Conservation (phyloP, 1,139 yeast species). For the Hansenula anomala region DNA sequence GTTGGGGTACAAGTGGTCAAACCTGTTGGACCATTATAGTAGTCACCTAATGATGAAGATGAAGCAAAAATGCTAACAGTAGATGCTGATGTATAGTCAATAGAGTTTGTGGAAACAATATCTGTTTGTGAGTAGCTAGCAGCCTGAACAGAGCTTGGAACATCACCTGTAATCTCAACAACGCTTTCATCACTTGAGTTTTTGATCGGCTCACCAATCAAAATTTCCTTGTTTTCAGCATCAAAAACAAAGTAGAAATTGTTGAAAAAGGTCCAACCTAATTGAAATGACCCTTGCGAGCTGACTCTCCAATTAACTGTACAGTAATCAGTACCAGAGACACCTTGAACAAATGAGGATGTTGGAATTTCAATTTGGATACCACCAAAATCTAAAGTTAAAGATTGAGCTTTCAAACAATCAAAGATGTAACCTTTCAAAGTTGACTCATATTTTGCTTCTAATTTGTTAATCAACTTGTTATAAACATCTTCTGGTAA, state of each 20-base stretch:
- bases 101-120: background rate
- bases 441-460: constrained; percentile 9
- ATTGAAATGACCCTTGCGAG: constrained; percentile 6
- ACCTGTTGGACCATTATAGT: constrained; percentile 6
- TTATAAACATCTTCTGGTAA: constrained; percentile 11
- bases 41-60: constrained; percentile 1
- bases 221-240: constrained; percentile 6
- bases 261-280: constrained; percentile 14
- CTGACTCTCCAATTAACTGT: constrained; percentile 7
- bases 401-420: constrained; percentile 7
- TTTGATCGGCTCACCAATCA: constrained; percentile 7
- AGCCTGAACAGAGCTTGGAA: constrained; percentile 2
- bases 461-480: constrained; percentile 8
- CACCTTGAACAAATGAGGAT: constrained; percentile 8
- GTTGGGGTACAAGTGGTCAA: constrained; percentile 4
- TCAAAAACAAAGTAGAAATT: constrained; percentile 13
- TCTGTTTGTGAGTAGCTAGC: constrained; percentile 2
- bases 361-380: constrained; percentile 7
- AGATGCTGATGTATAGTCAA: constrained; percentile 2
- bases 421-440: constrained; percentile 9
- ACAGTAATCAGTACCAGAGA: constrained; percentile 10
- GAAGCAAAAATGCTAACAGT: constrained; percentile 3
- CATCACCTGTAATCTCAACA: constrained; percentile 2
- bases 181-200: constrained; percentile 8
- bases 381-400: constrained; percentile 14